Conservation (phyloP, 768 basidiomycete species). For the Boletus bicolor region DNA sequence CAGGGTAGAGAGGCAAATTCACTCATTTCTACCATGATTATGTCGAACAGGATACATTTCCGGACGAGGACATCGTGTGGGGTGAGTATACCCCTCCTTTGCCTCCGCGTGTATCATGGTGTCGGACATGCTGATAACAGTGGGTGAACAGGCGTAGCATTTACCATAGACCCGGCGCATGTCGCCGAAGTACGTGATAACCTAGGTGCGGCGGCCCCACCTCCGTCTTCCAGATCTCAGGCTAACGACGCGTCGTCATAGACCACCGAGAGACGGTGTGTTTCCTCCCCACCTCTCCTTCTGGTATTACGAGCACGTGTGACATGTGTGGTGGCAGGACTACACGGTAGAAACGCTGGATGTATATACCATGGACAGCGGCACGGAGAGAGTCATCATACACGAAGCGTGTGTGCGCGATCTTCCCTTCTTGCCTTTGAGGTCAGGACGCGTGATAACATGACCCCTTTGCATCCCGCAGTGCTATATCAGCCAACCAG, state of each 20-base stretch:
- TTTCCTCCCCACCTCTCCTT: neutral
- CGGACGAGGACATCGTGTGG: slow-evolving; percentile 48
- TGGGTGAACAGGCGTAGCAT: slow-evolving; percentile 61
- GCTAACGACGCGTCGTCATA: slow-evolving; percentile 18
- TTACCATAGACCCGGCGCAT: slow-evolving; percentile 78
- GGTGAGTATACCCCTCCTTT: slow-evolving; percentile 40
- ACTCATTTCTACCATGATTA: neutral
- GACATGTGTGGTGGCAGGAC: slow-evolving; percentile 46
- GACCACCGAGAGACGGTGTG: slow-evolving; percentile 82
- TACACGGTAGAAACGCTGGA: slow-evolving; percentile 80
- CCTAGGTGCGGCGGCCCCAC: slow-evolving; percentile 50
- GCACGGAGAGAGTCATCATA: slow-evolving; percentile 52
- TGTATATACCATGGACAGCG: slow-evolving; percentile 57
- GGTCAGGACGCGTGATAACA: neutral
- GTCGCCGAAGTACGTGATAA: slow-evolving; percentile 76
- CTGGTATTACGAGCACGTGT: neutral
- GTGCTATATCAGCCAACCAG: slow-evolving; percentile 86
- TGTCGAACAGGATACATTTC: slow-evolving; percentile 21
- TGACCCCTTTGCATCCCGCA: slow-evolving; percentile 23
- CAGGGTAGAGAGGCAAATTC: neutral
- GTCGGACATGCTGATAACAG: neutral
- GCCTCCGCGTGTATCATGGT: neutral
- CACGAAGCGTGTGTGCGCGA: slow-evolving; percentile 24
- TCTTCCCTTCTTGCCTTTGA: neutral
- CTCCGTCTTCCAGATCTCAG: neutral